Conservation (phyloP, 768 basidiomycete species). For the Auriscalpium orientale region DNA sequence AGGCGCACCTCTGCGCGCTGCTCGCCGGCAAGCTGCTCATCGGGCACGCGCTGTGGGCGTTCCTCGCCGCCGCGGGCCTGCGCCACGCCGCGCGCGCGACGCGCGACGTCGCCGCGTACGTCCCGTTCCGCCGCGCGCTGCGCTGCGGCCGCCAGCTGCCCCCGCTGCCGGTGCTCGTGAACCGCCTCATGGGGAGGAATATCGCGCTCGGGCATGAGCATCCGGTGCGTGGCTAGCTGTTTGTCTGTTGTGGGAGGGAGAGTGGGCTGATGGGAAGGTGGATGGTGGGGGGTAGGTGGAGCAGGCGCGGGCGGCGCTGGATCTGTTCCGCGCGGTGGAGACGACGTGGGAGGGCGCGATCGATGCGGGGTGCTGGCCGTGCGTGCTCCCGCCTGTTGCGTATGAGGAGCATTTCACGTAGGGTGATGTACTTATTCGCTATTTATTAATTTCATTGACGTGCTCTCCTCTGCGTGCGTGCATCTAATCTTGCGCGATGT, state of each 20-base stretch:
- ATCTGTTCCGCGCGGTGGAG: slow-evolving; percentile 46
- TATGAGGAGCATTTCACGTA: slow-evolving; percentile 10
- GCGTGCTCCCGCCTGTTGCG: slow-evolving; percentile 12
- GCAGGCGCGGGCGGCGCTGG: slow-evolving; percentile 40
- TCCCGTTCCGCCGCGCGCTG: slow-evolving; percentile 39
- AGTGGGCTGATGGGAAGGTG: slow-evolving; percentile 32
- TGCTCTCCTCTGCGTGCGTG: too few relatives aligned
- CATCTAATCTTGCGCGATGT: too few relatives aligned
- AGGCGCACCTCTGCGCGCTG: slow-evolving; percentile 33
- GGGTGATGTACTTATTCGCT: too few relatives aligned
- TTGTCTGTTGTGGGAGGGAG: not conserved
- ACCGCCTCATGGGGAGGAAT: slow-evolving; percentile 37
- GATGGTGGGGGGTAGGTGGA: slow-evolving; percentile 44
- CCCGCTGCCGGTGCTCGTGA: slow-evolving; percentile 34
- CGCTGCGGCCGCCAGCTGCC: slow-evolving; percentile 22
- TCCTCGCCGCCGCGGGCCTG: slow-evolving; percentile 45
- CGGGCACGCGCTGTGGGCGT: slow-evolving; percentile 49
- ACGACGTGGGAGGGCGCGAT: slow-evolving; percentile 41
- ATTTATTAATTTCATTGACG: too few relatives aligned
- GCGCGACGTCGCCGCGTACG: slow-evolving; percentile 47
- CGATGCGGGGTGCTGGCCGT: slow-evolving; percentile 40
- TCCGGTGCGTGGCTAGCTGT: slow-evolving; percentile 32
- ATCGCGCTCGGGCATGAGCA: slow-evolving; percentile 37
- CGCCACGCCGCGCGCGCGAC: slow-evolving; percentile 45
- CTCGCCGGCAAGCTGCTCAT: slow-evolving; percentile 42